Evolutionary conservation across 2,329 filamentous ascomycete species (phyloP), one percentile per base, ranked within the genome.

Genomic region (Pyrenophora seminiperda): DNA sequence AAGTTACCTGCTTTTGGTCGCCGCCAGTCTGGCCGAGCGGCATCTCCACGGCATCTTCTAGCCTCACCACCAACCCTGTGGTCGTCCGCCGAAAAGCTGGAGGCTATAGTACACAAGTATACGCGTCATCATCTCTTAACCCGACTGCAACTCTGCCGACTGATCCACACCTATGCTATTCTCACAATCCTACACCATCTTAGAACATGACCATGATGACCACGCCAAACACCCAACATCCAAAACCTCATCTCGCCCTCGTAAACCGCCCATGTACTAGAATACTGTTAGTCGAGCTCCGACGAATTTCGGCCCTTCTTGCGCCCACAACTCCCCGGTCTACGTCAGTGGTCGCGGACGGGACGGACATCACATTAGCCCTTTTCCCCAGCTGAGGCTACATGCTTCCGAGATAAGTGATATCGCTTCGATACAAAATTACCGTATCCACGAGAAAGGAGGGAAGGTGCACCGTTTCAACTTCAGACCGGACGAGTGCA

Each of bases 21-120:
- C 45, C 14, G 27, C 39, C 39, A 20, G 14, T 27, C 24, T 44
- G 24, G 36, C 36, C 17, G 24, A 30, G 14, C 44, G 15, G 36
- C 41, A 31, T 41, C 14, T 15, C 29, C 41, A 24, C n/a, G 29
- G 43, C 20, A 19, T 34, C 40, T 39, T n/a, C 18, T 32, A 32
- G 31, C 27, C 17, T 40, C 41, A 43, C 6, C 22, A 7, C n/a
- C n/a, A n/a, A n/a, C n/a, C 30, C 15, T 45, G 54, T 44, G 30
- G 20, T 29, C 37, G 32, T 14, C 43, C 50, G 29, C 29, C 33
- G 3, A 13, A 31, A n/a, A n/a, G n/a, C n/a, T n/a, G n/a, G n/a
- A n/a, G n/a, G 20, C 33, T 14, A 27, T n/a, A 13, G 7, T 13
- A 14, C 39, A 39, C 33, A 34, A 37, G 34, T 6, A 41, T 34